These are phyloP conservation scores for Forsythia viridissima DNA, from an alignment of 257 asterid genomes.

Conservation along the genomic window DNA sequence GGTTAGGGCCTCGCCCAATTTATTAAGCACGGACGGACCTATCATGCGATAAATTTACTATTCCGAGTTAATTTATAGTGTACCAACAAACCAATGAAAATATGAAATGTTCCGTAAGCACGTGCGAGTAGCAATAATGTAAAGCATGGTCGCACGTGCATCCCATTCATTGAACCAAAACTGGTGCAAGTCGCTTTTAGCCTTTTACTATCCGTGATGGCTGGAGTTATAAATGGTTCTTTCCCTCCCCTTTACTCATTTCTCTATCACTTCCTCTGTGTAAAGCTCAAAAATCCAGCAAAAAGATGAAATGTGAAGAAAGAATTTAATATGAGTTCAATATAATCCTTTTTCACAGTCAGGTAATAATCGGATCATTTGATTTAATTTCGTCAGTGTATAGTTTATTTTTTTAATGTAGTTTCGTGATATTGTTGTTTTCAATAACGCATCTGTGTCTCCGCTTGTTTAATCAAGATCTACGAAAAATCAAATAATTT, in stretches of 20 bases:
- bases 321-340: neutral
- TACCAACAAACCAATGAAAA: conserved; percentile 26
- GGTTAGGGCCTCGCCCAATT: too few relatives aligned
- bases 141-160: conserved; percentile 34
- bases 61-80: neutral
- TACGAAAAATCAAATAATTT: neutral
- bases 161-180: conserved; percentile 35
- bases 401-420: neutral
- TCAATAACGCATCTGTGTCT: conserved; percentile 9
- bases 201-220: conserved; percentile 26
- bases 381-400: neutral
- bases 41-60: too few relatives aligned
- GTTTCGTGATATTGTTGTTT: neutral
- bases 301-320: neutral
- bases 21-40: too few relatives aligned
- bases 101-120: conserved; percentile 2
- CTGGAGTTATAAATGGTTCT: conserved; percentile 20
- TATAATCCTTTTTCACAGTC: conserved; percentile 14
- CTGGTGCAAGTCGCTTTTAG: conserved; percentile 24
- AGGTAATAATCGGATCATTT: conserved; percentile 16
- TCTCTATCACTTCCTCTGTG: conserved; percentile 9
- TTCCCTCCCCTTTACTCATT: conserved; percentile 41
- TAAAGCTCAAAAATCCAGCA: neutral
- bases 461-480: neutral
- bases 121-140: conserved; percentile 35